These are phyloP conservation scores for Taxawa tesnikishii DNA, from an alignment of 2,329 filamentous ascomycete genomes.

Conservation along the genomic window DNA sequence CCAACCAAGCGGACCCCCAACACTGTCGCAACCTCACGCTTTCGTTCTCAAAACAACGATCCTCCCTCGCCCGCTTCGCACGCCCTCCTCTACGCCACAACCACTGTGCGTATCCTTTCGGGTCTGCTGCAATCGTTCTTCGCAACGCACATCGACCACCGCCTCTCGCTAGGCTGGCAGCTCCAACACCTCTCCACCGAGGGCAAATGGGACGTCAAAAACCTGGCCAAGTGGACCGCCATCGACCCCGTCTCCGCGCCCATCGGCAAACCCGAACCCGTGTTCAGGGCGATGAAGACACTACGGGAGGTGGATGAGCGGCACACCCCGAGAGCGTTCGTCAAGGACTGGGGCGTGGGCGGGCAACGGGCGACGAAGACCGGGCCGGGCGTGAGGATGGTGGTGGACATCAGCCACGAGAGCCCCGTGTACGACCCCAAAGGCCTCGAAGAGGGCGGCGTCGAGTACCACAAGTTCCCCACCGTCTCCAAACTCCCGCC, in stretches of 20 bases:
- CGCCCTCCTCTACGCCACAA: constrained; percentile 69
- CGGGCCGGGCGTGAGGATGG: constrained; percentile 39
- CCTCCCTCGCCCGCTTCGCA: constrained; percentile 68
- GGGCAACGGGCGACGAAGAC: too few species aligned
- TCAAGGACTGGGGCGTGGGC: constrained; percentile 49
- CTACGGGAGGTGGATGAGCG: constrained; percentile 75
- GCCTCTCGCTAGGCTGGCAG: constrained; percentile 80
- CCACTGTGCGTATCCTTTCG: constrained; percentile 62
- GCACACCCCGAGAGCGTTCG: constrained; percentile 66
- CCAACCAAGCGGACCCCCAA: constrained; percentile 16
- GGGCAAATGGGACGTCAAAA: constrained; percentile 98
- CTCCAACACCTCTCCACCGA: constrained; percentile 76
- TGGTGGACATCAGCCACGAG: constrained; percentile 87
- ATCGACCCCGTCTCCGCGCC: constrained; percentile 60
- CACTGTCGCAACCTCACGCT: constrained; percentile 24
- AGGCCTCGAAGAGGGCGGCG: constrained; percentile 30
- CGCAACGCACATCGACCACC: constrained; percentile 57
- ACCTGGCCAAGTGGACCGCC: constrained; percentile 79
- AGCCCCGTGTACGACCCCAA: constrained; percentile 75
- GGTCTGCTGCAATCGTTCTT: constrained; percentile 79
- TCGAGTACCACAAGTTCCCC: constrained; percentile 62
- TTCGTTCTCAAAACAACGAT: constrained; percentile 53
- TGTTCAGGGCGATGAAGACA: constrained; percentile 88
- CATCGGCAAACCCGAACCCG: constrained; percentile 61
- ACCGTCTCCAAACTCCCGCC: constrained; percentile 89